A percentile compares a stretch with the other conserved stretches of the same genome.
These are phyloP conservation scores for Graphiopsis chlorocephala DNA, from an alignment of 2,329 filamentous ascomycete genomes.

Conservation along the genomic window DNA sequence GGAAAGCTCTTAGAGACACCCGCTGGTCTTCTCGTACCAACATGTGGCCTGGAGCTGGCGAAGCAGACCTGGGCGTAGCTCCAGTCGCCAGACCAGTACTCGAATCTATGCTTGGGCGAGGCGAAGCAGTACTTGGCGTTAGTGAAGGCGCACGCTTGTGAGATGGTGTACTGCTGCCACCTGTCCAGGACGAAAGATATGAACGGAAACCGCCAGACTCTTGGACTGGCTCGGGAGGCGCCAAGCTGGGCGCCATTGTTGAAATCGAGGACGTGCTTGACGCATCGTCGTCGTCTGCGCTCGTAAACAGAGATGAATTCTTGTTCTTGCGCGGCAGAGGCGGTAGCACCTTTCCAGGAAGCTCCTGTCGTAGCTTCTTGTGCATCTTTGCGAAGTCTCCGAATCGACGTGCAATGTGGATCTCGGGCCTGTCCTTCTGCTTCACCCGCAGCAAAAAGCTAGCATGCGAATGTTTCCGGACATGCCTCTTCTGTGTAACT, in stretches of 20 bases:
- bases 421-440: slow-evolving; percentile 68
- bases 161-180: slow-evolving; percentile 30
- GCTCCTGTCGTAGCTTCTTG: slow-evolving; percentile 74
- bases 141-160: slow-evolving; percentile 44
- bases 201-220: slow-evolving; percentile 41
- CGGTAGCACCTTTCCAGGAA: slow-evolving; percentile 86
- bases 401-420: slow-evolving; percentile 81
- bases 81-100: slow-evolving; percentile 10
- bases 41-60: slow-evolving; percentile 14
- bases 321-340: slow-evolving; percentile 91
- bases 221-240: slow-evolving; percentile 17
- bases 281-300: slow-evolving; percentile 63
- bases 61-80: slow-evolving; percentile 21
- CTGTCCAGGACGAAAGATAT: slow-evolving; percentile 40
- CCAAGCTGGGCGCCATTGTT: slow-evolving; percentile 51
- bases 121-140: slow-evolving; percentile 20
- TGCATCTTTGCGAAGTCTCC: slow-evolving; percentile 82
- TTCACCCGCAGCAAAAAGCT: slow-evolving; percentile 90
- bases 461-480: slow-evolving; percentile 87
- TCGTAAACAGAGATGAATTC: slow-evolving; percentile 61
- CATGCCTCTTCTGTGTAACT: slow-evolving; percentile 76
- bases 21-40: slow-evolving; percentile 73
- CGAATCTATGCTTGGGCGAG: slow-evolving; percentile 18
- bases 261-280: slow-evolving; percentile 80
- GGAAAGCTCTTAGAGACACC: slow-evolving; percentile 83